Percentiles rank a stretch among this genome's conserved stretches.
These are phyloP conservation scores for Thermomyces lanuginosus DNA, from an alignment of 2,329 filamentous ascomycete species.

Conservation along the genomic window DNA sequence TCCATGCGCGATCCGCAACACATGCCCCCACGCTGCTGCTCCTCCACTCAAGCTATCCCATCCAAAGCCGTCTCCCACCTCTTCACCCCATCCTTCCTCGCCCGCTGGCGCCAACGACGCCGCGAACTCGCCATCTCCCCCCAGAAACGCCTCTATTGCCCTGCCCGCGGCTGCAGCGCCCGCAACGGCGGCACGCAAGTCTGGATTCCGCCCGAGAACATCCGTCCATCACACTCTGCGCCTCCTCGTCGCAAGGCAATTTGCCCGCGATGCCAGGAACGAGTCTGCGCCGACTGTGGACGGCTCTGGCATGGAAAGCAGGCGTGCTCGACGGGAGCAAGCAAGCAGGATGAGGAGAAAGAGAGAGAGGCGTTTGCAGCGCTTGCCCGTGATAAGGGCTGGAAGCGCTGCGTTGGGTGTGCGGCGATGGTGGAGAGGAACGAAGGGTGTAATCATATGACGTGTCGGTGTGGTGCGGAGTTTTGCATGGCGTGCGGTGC, in stretches of 20 bases:
- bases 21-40: slow-evolving; percentile 78
- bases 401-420: slow-evolving; percentile 67
- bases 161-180: slow-evolving; percentile 54
- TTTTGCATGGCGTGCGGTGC: slow-evolving; percentile 76
- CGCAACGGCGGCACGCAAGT: slow-evolving; percentile 40
- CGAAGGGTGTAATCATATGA: slow-evolving; percentile 80
- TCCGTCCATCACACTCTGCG: too few species aligned
- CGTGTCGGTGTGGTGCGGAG: slow-evolving; percentile 64
- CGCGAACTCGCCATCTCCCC: too few species aligned
- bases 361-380: slow-evolving; percentile 37
- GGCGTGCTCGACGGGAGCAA: too few species aligned
- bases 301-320: slow-evolving; percentile 51
- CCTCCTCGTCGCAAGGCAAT: too few species aligned
- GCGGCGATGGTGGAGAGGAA: slow-evolving; percentile 60
- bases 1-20: slow-evolving; percentile 61
- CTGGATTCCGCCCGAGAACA: too few species aligned
- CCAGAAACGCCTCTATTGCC: slow-evolving; percentile 62
- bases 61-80: too few species aligned
- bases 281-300: slow-evolving; percentile 59
- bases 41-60: too few species aligned
- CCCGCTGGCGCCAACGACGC: too few species aligned
- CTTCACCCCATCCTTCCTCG: too few species aligned
- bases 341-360: slow-evolving; percentile 38
- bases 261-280: slow-evolving; percentile 55
- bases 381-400: slow-evolving; percentile 53